Base-by-base conservation (phyloP, 306 rosid species). In the Castanea mollissima region DNA sequence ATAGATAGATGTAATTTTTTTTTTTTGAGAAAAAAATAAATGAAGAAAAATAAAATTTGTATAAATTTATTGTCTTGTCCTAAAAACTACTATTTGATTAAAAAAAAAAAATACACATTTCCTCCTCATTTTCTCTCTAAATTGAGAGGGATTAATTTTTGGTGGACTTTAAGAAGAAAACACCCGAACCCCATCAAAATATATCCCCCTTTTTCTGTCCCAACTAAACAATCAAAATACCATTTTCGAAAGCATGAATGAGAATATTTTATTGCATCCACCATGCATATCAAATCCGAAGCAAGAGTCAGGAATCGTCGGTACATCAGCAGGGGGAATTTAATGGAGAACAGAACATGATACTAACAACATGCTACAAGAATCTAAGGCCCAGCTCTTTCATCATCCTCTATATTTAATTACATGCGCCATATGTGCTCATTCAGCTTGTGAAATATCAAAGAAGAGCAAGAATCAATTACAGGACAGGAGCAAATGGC, bases 311-410 rank as follows among this genome's bases (percentile, higher is more conserved):
- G 65, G 73, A 80, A 81, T 77, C 19, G 51, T 75, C 20, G 34
- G 46, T 56, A 73, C 23, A 81, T 29, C 23, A 21, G 46, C 46
- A 41, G 20, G 2, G 14, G 55, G 79, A 76, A 80, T 86, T 64
- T 78, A 56, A 73, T 71, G 46, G 68, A 75, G 82, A 84, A 87
- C 59, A 75, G 82, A 84, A 87, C 59, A 82, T 11, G 76, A 73
- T 78, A 16, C 84, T 71, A 20, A 44, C 75, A 51, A 69, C 79
- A 73, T 83, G 90, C 82, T 58, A 62, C 52, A 59, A 65, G 90
- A 88, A 83, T 83, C 85, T 41, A 83, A 77, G 69, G 6, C 20
- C 70, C 80, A 52, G 18, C 16, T 20, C 54, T 25, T 77, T 79
- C 71, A 71, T 64, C 75, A 18, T 31, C 84, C 55, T 63, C 78